These are phyloP conservation scores for Quercus robur DNA, from an alignment of 306 rosid species.

Conservation along the genomic window DNA sequence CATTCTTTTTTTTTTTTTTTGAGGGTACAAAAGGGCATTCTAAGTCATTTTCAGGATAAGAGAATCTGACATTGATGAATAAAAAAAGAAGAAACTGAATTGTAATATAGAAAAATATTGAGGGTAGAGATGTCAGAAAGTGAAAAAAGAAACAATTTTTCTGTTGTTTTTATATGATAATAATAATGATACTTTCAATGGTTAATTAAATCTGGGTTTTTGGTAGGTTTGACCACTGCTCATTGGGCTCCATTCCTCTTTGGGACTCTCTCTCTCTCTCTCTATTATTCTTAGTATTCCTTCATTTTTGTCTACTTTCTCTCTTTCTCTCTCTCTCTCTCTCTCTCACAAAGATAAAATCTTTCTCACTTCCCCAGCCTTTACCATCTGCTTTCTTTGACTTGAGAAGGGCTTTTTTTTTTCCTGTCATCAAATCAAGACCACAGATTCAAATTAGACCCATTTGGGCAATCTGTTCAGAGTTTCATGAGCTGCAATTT, in stretches of 20 bases:
- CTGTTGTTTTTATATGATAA: constrained; percentile 20
- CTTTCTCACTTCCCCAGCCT: constrained; percentile 35
- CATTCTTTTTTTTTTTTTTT: no score
- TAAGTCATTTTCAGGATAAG: neutral
- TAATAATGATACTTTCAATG: constrained; percentile 32
- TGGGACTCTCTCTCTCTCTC: constrained; percentile 26
- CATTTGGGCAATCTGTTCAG: constrained; percentile 28
- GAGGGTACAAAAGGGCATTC: constrained; percentile 1
- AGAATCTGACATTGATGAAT: no score
- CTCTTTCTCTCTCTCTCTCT: constrained; percentile 21
- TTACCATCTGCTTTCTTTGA: constrained; percentile 79
- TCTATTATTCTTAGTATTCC: constrained; percentile 27
- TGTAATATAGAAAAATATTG: neutral
- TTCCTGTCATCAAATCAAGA: constrained; percentile 37
- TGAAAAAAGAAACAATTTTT: neutral
- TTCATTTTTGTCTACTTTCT: neutral
- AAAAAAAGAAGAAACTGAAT: neutral
- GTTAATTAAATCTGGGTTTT: constrained; percentile 43
- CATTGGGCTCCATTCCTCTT: constrained; percentile 45
- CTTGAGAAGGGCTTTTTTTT: constrained; percentile 28
- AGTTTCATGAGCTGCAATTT: constrained; percentile 52
- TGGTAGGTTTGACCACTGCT: constrained; percentile 82
- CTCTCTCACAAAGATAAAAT: constrained; percentile 23
- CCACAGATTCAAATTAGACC: constrained; percentile 36
- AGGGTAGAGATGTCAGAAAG: constrained; percentile 35